Base-by-base conservation (phyloP, 768 basidiomycete species). In the Chiua virens region DNA sequence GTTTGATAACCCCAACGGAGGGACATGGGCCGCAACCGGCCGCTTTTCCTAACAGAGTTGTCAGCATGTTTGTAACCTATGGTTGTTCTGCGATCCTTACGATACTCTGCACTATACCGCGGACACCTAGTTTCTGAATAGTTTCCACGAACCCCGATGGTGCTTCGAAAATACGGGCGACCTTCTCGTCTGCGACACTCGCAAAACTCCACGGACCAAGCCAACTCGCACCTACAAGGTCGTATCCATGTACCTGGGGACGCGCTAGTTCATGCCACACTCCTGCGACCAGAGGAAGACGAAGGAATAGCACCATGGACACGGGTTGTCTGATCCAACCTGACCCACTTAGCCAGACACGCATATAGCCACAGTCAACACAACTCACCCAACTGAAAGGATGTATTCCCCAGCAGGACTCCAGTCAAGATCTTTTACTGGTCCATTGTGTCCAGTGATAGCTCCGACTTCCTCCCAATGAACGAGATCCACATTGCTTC, bases 211-310 rank as follows among this genome's bases (percentile, higher is more conserved):
- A 73, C 0, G 87, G 74, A 51, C 80, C 78, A 41, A 96, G 76
- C 67, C 92, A 95, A 3, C 80, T 81, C 7, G 82, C 86, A 48
- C 85, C 87, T 17, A 95, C 75, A 34, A 98, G 73, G 62, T 98
- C 94, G 67, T 98, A 98, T 8, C 97, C 97, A 71, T 99, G 97
- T 17, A 98, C 85, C 69, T 99, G 97, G 18, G 97, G 97, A 4
- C 97, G 85, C 23, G 81, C 82, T 23, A 98, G 74, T 65, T 99
- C 97, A 60, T 89, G 87, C 93, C 93, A 96, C 9, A 73, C 69
- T 15, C 56, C 57, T 3, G 56, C 54, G 52, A 20, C 48, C 21
- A n/a, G 55, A 41, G 8, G 50, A 27, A 27, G 53, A 39, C n/a
- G 48, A 49, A 10, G 52, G 73, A 61, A 75, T 64, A 22, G 82